Evolutionary conservation across 2,329 filamentous ascomycete genomes (phyloP).

Genomic region (Ophiognomonia clavigignenti-juglandacearum): DNA sequence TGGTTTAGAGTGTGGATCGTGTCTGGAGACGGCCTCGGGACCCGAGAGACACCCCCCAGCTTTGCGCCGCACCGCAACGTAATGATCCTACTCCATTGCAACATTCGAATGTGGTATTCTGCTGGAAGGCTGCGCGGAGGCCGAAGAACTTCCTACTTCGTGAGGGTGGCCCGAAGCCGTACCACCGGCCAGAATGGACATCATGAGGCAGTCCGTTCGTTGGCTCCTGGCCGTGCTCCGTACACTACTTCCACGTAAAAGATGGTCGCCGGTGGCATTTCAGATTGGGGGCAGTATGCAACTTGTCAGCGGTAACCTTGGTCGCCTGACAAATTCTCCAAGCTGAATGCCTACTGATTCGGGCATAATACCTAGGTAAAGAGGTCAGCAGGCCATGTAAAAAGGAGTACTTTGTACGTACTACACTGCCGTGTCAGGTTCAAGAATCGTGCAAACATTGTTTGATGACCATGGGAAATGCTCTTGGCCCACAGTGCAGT

Average conservation of each 20-base stretch:
- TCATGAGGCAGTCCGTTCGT: too few relatives aligned
- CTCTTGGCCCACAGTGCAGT: not conserved
- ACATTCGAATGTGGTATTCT: not conserved
- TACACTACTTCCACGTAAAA: not conserved
- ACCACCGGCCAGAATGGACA: too few relatives aligned
- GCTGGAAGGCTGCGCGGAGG: slow-evolving; percentile 2
- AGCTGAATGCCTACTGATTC: not conserved
- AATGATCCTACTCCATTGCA: not conserved
- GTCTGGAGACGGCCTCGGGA: slow-evolving; percentile 1
- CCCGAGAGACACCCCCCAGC: not conserved
- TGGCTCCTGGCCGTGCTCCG: not conserved
- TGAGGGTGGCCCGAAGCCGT: too few relatives aligned
- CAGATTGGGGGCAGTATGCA: slow-evolving; percentile 2
- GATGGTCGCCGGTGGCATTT: not conserved
- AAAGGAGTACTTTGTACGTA: too few relatives aligned
- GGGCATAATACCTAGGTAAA: not conserved
- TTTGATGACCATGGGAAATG: not conserved
- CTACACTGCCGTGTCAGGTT: too few relatives aligned
- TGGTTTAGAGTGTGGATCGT: not conserved
- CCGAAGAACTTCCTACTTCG: not conserved
- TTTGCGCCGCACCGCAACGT: too few relatives aligned
- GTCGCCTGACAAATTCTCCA: slow-evolving; percentile 9
- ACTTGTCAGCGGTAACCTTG: slow-evolving; percentile 8
- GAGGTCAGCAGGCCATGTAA: too few relatives aligned
- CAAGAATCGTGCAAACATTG: too few relatives aligned